phyloP scores from a whole-genome alignment of 1,284 basidiomycete genomes.

The Sporisorium iseilematis-ciliati region DNA sequence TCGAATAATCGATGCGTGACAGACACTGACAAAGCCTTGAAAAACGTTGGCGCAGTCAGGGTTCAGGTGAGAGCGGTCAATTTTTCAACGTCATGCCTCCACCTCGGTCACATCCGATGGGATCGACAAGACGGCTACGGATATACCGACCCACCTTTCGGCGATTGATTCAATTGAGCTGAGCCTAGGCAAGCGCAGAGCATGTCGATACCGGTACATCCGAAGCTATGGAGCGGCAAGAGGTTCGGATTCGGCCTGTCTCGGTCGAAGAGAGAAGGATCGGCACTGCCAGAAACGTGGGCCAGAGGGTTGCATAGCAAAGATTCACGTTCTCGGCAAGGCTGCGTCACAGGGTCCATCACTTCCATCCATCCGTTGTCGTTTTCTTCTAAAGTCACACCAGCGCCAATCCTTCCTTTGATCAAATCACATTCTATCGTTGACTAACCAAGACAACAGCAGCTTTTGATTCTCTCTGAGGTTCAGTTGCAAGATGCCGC shows the following conservation, averaged over 20 bases:
- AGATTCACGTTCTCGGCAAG: not conserved
- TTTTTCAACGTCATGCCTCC: conserved; percentile 1
- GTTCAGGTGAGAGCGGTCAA: not conserved
- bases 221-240: not conserved
- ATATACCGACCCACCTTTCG: not conserved
- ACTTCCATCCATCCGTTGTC: too few relatives aligned
- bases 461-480: not conserved
- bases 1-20: not conserved
- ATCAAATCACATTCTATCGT: not conserved
- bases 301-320: not conserved
- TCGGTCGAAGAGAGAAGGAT: conserved; percentile 22
- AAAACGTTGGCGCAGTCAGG: too few relatives aligned
- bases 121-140: conserved; percentile 1
- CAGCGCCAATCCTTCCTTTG: not conserved
- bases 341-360: conserved; percentile 3
- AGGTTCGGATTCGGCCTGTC: conserved; percentile 15
- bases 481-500: too few relatives aligned
- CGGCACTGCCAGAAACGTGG: conserved; percentile 4
- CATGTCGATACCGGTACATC: not conserved
- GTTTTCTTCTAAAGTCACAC: not conserved
- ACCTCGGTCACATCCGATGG: conserved; percentile 3
- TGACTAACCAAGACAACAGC: not conserved
- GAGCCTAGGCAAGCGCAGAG: too few relatives aligned
- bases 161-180: too few relatives aligned
- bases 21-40: too few relatives aligned